Evolutionary conservation across 2,329 filamentous ascomycete species (phyloP).

Genomic region (Botrytis deweyae): DNA sequence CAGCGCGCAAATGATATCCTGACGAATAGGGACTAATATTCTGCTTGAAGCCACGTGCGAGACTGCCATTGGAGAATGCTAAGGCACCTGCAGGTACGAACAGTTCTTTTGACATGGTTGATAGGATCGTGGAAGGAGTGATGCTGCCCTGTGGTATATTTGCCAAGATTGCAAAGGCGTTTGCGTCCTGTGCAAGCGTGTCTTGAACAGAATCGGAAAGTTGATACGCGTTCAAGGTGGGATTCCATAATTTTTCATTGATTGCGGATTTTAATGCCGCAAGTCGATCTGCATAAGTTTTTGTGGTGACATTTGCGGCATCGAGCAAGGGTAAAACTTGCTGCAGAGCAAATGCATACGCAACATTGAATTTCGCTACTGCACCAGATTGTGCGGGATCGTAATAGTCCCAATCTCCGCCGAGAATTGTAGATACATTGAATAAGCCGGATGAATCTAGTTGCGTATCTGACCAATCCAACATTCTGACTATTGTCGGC

Average conservation of each 20-base stretch:
- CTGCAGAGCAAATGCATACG: background rate
- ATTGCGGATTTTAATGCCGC: background rate
- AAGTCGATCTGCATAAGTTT: background rate
- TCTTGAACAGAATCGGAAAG: background rate
- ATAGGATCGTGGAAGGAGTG: background rate
- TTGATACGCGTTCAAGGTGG: background rate
- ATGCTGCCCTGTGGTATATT: background rate
- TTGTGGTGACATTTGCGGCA: background rate
- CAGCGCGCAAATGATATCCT: background rate
- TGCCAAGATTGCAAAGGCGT: background rate
- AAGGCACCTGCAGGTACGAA: background rate
- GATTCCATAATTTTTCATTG: background rate
- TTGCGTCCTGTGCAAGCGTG: background rate
- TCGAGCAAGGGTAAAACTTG: background rate
- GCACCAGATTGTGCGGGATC: background rate
- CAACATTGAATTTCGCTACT: background rate
- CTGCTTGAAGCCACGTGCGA: background rate
- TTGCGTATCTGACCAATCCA: background rate
- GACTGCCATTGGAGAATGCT: background rate
- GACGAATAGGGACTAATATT: background rate
- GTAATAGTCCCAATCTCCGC: background rate
- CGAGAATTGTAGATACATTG: background rate
- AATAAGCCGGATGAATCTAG: background rate
- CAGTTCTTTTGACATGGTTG: background rate
- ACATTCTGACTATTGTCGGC: background rate